phyloP scores from a whole-genome alignment of 352 stramenopile genomes.

The Phytophthora palmivora region DNA sequence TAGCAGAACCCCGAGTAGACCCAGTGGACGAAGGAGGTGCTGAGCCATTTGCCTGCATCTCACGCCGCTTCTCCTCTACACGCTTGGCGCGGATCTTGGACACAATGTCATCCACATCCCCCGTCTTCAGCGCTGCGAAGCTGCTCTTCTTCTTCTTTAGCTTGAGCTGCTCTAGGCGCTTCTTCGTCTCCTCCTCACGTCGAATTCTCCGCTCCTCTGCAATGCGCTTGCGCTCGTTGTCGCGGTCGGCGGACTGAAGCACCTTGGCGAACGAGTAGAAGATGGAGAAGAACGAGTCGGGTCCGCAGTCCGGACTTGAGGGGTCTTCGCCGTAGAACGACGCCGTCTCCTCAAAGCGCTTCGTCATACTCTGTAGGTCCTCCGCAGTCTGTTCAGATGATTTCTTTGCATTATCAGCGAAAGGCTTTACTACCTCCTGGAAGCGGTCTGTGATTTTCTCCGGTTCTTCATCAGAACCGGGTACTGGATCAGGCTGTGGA shows the following conservation, averaged over 20 bases:
- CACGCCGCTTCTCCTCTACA: constrained; percentile 74
- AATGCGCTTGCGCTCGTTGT: constrained; percentile 88
- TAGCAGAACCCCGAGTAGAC: constrained; percentile 29
- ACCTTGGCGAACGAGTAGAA: constrained; percentile 89
- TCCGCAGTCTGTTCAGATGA: constrained; percentile 63
- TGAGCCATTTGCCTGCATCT: constrained; percentile 53
- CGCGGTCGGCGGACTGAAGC: constrained; percentile 77
- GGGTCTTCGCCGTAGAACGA: constrained; percentile 82
- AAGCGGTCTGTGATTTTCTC: constrained; percentile 71
- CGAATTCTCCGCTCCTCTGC: constrained; percentile 78
- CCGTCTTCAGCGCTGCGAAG: constrained; percentile 77
- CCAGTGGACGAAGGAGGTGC: constrained; percentile 31
- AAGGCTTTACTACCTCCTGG: constrained; percentile 78
- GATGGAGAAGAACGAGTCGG: constrained; percentile 86
- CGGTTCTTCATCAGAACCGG: constrained; percentile 30
- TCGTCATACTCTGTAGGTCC: constrained; percentile 68
- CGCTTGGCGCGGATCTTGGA: constrained; percentile 86
- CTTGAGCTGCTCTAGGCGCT: constrained; percentile 81
- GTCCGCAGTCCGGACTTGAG: constrained; percentile 68
- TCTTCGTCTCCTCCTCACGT: constrained; percentile 81
- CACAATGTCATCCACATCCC: constrained; percentile 85
- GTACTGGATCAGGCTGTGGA: constrained; percentile 30
- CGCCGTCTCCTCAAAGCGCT: constrained; percentile 72
- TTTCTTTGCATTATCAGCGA: constrained; percentile 71
- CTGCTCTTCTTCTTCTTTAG: constrained; percentile 79